These are phyloP conservation scores for Triangularia verruculosa DNA, from an alignment of 2,329 filamentous ascomycete species.

Conservation along the genomic window DNA sequence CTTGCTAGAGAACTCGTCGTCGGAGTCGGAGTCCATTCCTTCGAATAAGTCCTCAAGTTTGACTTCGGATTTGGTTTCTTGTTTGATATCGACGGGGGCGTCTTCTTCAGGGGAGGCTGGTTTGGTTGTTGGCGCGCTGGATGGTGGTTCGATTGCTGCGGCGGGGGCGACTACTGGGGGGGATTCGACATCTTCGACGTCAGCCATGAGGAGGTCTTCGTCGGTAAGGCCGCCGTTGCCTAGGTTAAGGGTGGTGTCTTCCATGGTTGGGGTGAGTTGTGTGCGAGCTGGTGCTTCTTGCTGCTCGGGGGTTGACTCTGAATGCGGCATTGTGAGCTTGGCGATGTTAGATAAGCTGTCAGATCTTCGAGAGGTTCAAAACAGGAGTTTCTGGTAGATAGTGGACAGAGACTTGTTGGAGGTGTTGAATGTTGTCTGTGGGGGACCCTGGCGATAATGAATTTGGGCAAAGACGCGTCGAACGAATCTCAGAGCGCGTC, in stretches of 20 bases:
- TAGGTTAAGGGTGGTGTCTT: constrained; percentile 6
- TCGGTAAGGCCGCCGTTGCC: constrained; percentile 5
- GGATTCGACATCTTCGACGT: constrained; percentile 10
- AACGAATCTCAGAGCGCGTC: constrained; percentile 10
- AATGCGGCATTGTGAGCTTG: not conserved
- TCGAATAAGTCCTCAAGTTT: constrained; percentile 60
- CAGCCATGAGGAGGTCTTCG: constrained; percentile 23
- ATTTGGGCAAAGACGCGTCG: constrained; percentile 14
- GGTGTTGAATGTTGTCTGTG: not conserved
- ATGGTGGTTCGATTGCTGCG: not conserved
- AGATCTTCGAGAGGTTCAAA: not conserved
- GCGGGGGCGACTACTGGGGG: not conserved
- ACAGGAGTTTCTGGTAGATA: not conserved
- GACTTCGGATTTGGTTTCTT: constrained; percentile 30
- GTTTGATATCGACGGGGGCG: constrained; percentile 8
- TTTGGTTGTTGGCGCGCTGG: not conserved
- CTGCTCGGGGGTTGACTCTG: not conserved
- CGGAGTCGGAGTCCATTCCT: constrained; percentile 52
- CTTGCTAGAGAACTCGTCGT: constrained; percentile 53
- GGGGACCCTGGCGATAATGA: not conserved
- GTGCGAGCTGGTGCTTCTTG: not conserved
- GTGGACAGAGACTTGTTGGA: not conserved
- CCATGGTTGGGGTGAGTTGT: constrained; percentile 11
- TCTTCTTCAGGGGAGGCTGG: not conserved
- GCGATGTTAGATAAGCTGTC: not conserved